These are phyloP conservation scores for Ceratobasidium sp. DNA, from an alignment of 1,284 basidiomycete genomes.

Conservation along the genomic window DNA sequence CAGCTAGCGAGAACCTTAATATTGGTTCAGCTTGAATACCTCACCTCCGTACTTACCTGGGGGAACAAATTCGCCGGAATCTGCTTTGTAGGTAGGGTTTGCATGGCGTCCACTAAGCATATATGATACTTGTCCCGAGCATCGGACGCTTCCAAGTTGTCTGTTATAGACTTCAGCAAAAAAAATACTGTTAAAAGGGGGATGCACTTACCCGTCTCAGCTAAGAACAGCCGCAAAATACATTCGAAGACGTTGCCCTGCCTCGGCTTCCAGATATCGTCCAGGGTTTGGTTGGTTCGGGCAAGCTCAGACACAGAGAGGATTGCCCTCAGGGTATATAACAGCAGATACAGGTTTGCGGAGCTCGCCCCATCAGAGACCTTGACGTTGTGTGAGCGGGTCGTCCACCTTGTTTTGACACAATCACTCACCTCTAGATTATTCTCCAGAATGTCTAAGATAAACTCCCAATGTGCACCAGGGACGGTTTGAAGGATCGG, in stretches of 20 bases:
- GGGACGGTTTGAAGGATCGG: slow-evolving; percentile 91
- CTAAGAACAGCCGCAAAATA: slow-evolving; percentile 71
- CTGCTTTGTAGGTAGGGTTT: slow-evolving; percentile 8
- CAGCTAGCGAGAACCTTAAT: background rate
- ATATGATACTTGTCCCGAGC: slow-evolving; percentile 14
- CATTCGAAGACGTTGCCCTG: slow-evolving; percentile 67
- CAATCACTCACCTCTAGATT: slow-evolving; percentile 80
- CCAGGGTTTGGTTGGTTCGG: slow-evolving; percentile 78
- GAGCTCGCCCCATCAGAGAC: slow-evolving; percentile 13
- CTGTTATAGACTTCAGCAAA: background rate
- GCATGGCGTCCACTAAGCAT: slow-evolving; percentile 35
- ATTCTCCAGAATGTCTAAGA: slow-evolving; percentile 91
- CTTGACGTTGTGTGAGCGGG: background rate
- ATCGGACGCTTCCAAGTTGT: slow-evolving; percentile 30
- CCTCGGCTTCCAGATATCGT: slow-evolving; percentile 76
- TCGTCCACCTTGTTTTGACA: slow-evolving; percentile 7
- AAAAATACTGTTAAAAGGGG: background rate
- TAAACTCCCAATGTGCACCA: slow-evolving; percentile 92
- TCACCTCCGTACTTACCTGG: slow-evolving; percentile 9
- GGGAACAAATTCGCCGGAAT: slow-evolving; percentile 8
- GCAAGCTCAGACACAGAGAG: slow-evolving; percentile 78
- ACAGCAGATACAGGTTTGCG: slow-evolving; percentile 59
- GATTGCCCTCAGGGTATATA: slow-evolving; percentile 78
- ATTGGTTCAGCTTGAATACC: background rate
- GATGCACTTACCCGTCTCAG: slow-evolving; percentile 64